Evolutionary conservation across 306 rosid genomes (phyloP).

Genomic region (barrel medic (Medicago truncatula)): DNA sequence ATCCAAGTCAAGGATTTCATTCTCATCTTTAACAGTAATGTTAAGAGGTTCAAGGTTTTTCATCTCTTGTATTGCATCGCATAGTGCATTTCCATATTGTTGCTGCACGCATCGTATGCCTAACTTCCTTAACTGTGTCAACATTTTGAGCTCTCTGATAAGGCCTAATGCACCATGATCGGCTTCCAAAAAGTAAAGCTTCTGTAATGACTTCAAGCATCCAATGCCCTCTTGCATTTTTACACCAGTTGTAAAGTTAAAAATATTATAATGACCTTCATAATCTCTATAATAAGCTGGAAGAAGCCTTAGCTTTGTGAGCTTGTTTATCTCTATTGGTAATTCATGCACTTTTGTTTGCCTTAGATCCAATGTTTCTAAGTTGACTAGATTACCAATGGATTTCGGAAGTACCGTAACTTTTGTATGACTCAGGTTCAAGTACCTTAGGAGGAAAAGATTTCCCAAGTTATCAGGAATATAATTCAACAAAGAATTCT

Average conservation of each 20-base stretch:
- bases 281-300: not conserved
- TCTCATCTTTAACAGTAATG: too few relatives aligned
- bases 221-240: not conserved
- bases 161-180: constrained; percentile 16
- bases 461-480: not conserved
- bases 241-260: not conserved
- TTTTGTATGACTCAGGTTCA: not conserved
- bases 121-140: too few relatives aligned
- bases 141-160: too few relatives aligned
- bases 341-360: not conserved
- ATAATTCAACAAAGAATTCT: not conserved
- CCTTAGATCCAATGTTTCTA: constrained; percentile 21
- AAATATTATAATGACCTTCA: not conserved
- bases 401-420: not conserved
- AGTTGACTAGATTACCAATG: constrained; percentile 4
- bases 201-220: not conserved
- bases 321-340: constrained; percentile 22
- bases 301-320: not conserved
- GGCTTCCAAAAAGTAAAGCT: constrained; percentile 7
- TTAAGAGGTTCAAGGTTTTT: too few relatives aligned
- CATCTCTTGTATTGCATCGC: too few relatives aligned
- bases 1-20: too few relatives aligned
- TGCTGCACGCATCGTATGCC: too few relatives aligned
- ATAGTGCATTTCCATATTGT: too few relatives aligned
- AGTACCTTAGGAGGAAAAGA: not conserved